Percentiles rank a stretch among this genome's conserved stretches.
Evolutionary conservation across 116 monocot species (phyloP).

Genomic region (Dioscorea cayenensis): DNA sequence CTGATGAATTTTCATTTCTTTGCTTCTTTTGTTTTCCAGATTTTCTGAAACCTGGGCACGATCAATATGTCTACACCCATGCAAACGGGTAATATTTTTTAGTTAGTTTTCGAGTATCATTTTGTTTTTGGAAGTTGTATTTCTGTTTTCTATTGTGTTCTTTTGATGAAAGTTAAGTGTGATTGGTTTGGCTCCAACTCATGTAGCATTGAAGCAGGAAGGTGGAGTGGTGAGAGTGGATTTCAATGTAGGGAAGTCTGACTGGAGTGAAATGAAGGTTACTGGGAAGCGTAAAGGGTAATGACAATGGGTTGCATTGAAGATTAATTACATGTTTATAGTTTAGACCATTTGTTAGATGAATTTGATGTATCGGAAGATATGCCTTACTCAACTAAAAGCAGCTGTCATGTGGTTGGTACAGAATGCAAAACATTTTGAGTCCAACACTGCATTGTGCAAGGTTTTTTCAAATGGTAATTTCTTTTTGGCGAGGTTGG

Average conservation of each 20-base stretch:
- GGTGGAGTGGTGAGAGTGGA: slow-evolving; percentile 75
- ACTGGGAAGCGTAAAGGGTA: slow-evolving; percentile 96
- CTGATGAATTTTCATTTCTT: too few relatives aligned
- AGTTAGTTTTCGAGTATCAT: not conserved
- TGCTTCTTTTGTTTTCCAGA: slow-evolving; percentile 31
- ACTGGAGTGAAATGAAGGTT: slow-evolving; percentile 91
- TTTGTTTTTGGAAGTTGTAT: not conserved
- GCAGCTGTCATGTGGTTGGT: slow-evolving; percentile 3
- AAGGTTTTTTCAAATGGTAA: slow-evolving; percentile 51
- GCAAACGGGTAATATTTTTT: slow-evolving; percentile 62
- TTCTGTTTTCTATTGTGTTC: slow-evolving; percentile 1
- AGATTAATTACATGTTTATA: too few relatives aligned
- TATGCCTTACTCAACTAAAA: not conserved
- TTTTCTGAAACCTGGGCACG: slow-evolving; percentile 86
- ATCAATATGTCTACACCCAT: slow-evolving; percentile 93
- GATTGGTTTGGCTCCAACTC: slow-evolving; percentile 70
- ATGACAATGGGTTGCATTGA: not conserved
- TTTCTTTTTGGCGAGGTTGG: slow-evolving; percentile 72
- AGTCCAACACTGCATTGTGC: slow-evolving; percentile 74
- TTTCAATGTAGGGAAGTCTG: slow-evolving; percentile 95
- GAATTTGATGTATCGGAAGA: not conserved
- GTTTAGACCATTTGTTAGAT: not conserved
- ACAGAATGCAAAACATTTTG: slow-evolving; percentile 91
- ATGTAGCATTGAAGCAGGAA: slow-evolving; percentile 54
- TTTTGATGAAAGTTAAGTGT: slow-evolving; percentile 63